Conservation (phyloP, 768 basidiomycete species). For the Trametes cubensis region DNA sequence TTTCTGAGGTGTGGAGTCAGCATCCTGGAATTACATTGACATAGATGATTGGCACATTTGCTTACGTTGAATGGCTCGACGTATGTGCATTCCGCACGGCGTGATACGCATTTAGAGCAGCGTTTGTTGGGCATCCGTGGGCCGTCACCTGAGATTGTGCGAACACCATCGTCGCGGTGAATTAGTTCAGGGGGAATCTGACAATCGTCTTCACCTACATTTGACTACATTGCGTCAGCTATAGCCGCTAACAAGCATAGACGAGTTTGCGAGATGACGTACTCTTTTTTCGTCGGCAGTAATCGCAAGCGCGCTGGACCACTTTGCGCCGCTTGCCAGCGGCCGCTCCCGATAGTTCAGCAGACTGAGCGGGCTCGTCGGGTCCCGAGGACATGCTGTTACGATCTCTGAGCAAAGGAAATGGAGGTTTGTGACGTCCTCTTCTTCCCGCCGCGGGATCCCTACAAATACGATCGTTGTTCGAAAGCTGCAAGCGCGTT, state of each 20-base stretch:
- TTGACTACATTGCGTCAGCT: slow-evolving; percentile 47
- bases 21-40: neutral
- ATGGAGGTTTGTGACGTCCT: too few species aligned
- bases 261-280: neutral
- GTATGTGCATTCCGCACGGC: slow-evolving; percentile 65
- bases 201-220: slow-evolving; percentile 45
- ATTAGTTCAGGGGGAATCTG: neutral
- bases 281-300: slow-evolving; percentile 20
- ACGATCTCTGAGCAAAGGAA: too few species aligned
- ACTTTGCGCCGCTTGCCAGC: slow-evolving; percentile 13
- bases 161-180: neutral
- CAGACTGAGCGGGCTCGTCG: neutral
- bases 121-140: slow-evolving; percentile 61
- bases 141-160: slow-evolving; percentile 57
- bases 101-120: slow-evolving; percentile 65
- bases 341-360: too few species aligned
- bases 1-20: slow-evolving; percentile 33
- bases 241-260: too few species aligned
- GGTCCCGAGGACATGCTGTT: neutral
- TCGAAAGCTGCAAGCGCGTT: neutral
- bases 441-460: neutral
- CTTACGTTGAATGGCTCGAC: slow-evolving; percentile 67
- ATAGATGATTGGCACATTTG: slow-evolving; percentile 9
- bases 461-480: neutral
- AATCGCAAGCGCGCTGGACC: slow-evolving; percentile 12